These are phyloP conservation scores for Akanthomyces dipterigenus DNA, from an alignment of 2,329 filamentous ascomycete species.

Conservation along the genomic window DNA sequence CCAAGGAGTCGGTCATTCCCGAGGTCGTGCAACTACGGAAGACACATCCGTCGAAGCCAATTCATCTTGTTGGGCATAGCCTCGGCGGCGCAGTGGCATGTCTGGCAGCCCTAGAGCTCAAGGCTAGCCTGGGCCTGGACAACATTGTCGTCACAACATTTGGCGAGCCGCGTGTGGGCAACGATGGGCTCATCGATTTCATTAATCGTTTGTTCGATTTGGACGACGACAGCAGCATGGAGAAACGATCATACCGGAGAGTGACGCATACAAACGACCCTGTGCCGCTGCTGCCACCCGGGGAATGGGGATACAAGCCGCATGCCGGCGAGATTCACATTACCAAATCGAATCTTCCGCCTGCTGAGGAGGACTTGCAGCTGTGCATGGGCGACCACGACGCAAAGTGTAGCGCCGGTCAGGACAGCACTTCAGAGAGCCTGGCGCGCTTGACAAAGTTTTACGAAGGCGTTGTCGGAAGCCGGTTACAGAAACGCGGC, in stretches of 20 bases:
- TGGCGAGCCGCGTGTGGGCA: slow-evolving; percentile 71
- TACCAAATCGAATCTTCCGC: slow-evolving; percentile 61
- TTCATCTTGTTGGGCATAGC: slow-evolving; percentile 83
- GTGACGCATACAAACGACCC: slow-evolving; percentile 85
- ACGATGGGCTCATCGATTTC: slow-evolving; percentile 47
- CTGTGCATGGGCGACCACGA: slow-evolving; percentile 69
- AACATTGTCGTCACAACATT: slow-evolving; percentile 80
- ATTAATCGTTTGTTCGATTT: slow-evolving; percentile 48
- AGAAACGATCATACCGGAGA: slow-evolving; percentile 54
- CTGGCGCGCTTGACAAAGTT: slow-evolving; percentile 17
- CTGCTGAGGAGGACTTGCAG: slow-evolving; percentile 59
- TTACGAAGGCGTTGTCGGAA: slow-evolving; percentile 16
- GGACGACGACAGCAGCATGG: slow-evolving; percentile 18
- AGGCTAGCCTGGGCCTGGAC: slow-evolving; percentile 63
- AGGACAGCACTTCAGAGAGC: slow-evolving; percentile 31
- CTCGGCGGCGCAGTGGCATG: slow-evolving; percentile 88
- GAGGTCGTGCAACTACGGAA: slow-evolving; percentile 53
- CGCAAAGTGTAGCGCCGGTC: slow-evolving; percentile 60
- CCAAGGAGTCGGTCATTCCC: slow-evolving; percentile 62
- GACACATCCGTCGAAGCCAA: slow-evolving; percentile 61
- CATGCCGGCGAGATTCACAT: slow-evolving; percentile 90
- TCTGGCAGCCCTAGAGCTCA: slow-evolving; percentile 76
- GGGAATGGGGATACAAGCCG: slow-evolving; percentile 80
- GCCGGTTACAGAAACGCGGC: slow-evolving; percentile 32
- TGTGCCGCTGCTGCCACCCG: slow-evolving; percentile 76